phyloP scores from a whole-genome alignment of 805 yeast genomes.

The Cyberlindnera sargentensis region DNA sequence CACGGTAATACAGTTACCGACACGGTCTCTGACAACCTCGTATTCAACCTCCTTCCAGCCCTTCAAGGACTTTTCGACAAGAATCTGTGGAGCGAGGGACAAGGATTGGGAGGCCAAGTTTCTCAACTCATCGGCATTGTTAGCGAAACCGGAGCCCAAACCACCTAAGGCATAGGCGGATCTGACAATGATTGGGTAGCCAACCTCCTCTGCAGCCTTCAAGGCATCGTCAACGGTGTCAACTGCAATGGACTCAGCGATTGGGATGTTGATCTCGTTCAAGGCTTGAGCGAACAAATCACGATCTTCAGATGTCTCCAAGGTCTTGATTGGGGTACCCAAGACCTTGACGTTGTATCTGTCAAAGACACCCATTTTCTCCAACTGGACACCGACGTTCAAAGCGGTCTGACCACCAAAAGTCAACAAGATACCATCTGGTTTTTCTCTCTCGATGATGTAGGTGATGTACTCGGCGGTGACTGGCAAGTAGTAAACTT shows the following conservation, averaged over 20 bases:
- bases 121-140: conserved; percentile 71
- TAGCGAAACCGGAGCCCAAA: conserved; percentile 95
- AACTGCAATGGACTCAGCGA: conserved; percentile 95
- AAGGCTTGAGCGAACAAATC: conserved; percentile 92
- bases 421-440: conserved; percentile 92
- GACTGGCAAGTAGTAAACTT: conserved; percentile 91
- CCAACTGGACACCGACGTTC: conserved; percentile 92
- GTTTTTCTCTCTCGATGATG: conserved; percentile 91
- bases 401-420: conserved; percentile 99
- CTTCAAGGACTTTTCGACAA: conserved; percentile 93
- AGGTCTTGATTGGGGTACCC: conserved; percentile 95
- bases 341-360: conserved; percentile 88
- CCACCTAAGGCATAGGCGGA: conserved; percentile 98
- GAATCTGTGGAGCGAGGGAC: conserved; percentile 86
- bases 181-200: conserved; percentile 95
- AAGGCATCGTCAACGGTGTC: conserved; percentile 90
- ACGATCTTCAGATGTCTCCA: conserved; percentile 96
- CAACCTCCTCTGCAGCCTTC: conserved; percentile 79
- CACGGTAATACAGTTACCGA: conserved; percentile 95
- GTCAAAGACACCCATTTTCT: conserved; percentile 89
- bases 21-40: conserved; percentile 96
- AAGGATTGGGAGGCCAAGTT: conserved; percentile 86
- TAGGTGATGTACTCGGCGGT: conserved; percentile 94
- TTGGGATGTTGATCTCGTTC: conserved; percentile 91
- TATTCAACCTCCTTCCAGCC: conserved; percentile 99